Conservation (phyloP, 805 yeast species). For the Wickerhamomyces bisporus region DNA sequence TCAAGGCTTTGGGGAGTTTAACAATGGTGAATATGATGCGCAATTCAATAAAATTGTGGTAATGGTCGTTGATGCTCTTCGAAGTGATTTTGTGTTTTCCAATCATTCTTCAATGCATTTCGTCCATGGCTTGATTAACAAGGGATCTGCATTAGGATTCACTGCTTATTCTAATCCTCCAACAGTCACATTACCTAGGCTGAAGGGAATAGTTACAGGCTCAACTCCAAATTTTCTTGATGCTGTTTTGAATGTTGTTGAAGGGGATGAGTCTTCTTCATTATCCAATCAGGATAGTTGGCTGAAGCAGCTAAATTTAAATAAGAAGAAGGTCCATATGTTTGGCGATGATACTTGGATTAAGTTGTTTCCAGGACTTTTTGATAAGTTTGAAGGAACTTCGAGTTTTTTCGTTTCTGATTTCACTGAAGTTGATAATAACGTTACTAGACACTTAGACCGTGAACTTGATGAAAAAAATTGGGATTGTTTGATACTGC, state of each 20-base stretch:
- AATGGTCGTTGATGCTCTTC: slow-evolving; percentile 88
- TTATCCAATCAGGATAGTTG: slow-evolving; percentile 79
- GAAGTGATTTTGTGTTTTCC: slow-evolving; percentile 81
- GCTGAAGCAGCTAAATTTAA: slow-evolving; percentile 57
- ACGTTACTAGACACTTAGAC: slow-evolving; percentile 84
- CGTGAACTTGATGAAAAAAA: slow-evolving; percentile 41
- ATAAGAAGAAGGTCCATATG: slow-evolving; percentile 53
- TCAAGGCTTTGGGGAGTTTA: slow-evolving; percentile 46
- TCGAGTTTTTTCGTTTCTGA: slow-evolving; percentile 93
- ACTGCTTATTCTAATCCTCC: slow-evolving; percentile 95
- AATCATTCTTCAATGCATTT: slow-evolving; percentile 58
- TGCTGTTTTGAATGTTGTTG: slow-evolving; percentile 91
- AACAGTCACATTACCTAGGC: slow-evolving; percentile 90
- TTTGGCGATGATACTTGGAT: slow-evolving; percentile 99
- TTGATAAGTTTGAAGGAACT: slow-evolving; percentile 74
- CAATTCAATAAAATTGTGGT: slow-evolving; percentile 66
- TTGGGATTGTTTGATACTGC: slow-evolving; percentile 89
- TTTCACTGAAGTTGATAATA: slow-evolving; percentile 87
- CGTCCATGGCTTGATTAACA: slow-evolving; percentile 58
- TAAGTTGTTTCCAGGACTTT: slow-evolving; percentile 74
- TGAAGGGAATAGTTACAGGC: slow-evolving; percentile 92
- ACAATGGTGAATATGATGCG: slow-evolving; percentile 30
- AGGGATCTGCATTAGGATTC: slow-evolving; percentile 75
- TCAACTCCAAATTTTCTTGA: slow-evolving; percentile 92
- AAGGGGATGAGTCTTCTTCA: slow-evolving; percentile 69